Evolutionary conservation across 2,329 filamentous ascomycete genomes (phyloP).

Genomic region (Beauveria sp.): DNA sequence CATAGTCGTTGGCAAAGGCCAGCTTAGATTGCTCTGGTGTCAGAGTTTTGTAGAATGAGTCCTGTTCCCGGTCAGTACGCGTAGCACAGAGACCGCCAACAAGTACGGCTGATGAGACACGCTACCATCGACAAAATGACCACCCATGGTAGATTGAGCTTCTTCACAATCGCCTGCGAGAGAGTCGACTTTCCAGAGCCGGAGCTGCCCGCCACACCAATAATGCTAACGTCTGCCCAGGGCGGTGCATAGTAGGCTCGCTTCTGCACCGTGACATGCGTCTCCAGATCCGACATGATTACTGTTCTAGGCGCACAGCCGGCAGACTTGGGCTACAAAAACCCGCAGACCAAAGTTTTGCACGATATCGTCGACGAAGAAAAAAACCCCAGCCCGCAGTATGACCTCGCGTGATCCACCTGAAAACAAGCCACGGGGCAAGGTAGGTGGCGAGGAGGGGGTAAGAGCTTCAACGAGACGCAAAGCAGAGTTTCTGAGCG

Average conservation of each 20-base stretch:
- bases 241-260: conserved; percentile 80
- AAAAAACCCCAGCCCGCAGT: background rate
- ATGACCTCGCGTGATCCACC: conserved; percentile 9
- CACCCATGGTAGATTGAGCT: conserved; percentile 92
- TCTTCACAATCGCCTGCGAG: conserved; percentile 81
- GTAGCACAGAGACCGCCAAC: background rate
- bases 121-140: conserved; percentile 92
- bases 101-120: conserved; percentile 6
- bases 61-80: conserved; percentile 43
- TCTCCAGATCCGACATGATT: conserved; percentile 27
- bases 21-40: conserved; percentile 67
- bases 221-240: conserved; percentile 94
- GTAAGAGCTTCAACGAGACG: background rate
- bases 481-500: background rate
- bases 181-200: conserved; percentile 92
- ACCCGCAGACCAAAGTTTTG: background rate
- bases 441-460: too few relatives aligned
- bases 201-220: conserved; percentile 90
- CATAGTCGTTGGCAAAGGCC: conserved; percentile 86
- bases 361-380: background rate
- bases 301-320: background rate
- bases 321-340: background rate
- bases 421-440: background rate
- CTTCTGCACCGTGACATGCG: conserved; percentile 43
- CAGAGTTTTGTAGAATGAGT: conserved; percentile 94